phyloP scores from a whole-genome alignment of 805 yeast species.

The Candida montana region DNA sequence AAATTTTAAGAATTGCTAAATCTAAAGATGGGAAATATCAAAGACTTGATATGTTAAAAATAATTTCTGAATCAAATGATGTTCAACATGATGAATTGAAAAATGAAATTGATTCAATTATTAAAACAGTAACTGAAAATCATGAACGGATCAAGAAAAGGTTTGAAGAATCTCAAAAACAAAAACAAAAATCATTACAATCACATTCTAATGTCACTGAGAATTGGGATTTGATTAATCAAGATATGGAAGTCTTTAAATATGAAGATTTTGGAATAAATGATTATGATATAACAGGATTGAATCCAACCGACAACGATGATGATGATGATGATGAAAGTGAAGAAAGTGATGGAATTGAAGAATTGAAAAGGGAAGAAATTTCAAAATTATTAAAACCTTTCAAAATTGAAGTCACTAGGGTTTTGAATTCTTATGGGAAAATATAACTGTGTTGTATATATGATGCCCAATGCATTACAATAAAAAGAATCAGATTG shows the following conservation, averaged over 20 bases:
- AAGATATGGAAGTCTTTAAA: slow-evolving; percentile 34
- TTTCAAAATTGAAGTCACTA: slow-evolving; percentile 1
- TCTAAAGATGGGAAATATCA: slow-evolving; percentile 20
- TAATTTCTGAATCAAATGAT: slow-evolving; percentile 24
- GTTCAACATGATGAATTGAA: slow-evolving; percentile 27
- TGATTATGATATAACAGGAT: slow-evolving; percentile 43
- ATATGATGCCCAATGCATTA: too few relatives aligned
- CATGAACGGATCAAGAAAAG: slow-evolving; percentile 29
- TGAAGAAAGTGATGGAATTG: slow-evolving; percentile 3
- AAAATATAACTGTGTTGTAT: too few relatives aligned
- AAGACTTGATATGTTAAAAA: slow-evolving; percentile 39
- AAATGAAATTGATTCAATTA: slow-evolving; percentile 35
- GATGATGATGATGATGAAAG: slow-evolving; percentile 8
- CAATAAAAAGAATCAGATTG: too few relatives aligned
- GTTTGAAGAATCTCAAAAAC: slow-evolving; percentile 27
- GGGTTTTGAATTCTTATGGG: slow-evolving; percentile 1
- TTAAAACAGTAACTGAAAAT: slow-evolving; percentile 31
- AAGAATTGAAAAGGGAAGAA: slow-evolving; percentile 1
- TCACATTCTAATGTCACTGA: slow-evolving; percentile 26
- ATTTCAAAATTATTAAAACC: slow-evolving; percentile 1
- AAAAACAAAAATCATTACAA: slow-evolving; percentile 15
- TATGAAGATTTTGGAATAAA: slow-evolving; percentile 43
- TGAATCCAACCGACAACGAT: slow-evolving; percentile 30
- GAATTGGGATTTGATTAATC: slow-evolving; percentile 40
- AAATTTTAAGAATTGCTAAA: slow-evolving; percentile 59